phyloP scores from a whole-genome alignment of 2,329 filamentous ascomycete species.

The Cyphellophora attinorum region DNA sequence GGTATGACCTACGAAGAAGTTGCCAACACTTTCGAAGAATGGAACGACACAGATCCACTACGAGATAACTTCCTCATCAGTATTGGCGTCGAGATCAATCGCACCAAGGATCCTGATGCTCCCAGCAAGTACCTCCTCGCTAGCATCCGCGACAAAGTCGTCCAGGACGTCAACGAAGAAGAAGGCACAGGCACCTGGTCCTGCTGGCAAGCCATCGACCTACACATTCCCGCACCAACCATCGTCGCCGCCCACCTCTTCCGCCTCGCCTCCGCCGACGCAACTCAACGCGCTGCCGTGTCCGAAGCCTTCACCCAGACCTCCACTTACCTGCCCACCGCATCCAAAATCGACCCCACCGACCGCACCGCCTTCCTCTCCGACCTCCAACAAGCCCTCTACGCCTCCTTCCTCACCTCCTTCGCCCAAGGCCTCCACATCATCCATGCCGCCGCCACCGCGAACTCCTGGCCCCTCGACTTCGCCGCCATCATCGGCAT shows the following conservation, averaged over 20 bases:
- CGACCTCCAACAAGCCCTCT: conserved; percentile 51
- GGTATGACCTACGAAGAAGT: conserved; percentile 53
- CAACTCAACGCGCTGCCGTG: conserved; percentile 30
- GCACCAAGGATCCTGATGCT: conserved; percentile 24
- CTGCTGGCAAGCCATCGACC: conserved; percentile 49
- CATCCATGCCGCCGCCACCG: conserved; percentile 48
- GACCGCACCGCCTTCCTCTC: conserved; percentile 47
- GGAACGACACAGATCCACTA: conserved; percentile 44
- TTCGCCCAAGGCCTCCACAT: conserved; percentile 60
- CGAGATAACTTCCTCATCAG: conserved; percentile 50
- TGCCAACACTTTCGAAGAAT: conserved; percentile 47
- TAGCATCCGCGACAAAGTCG: conserved; percentile 59
- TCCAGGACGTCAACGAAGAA: conserved; percentile 36
- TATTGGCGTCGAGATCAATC: conserved; percentile 54
- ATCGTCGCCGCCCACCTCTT: conserved; percentile 55
- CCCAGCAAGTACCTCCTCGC: conserved; percentile 47
- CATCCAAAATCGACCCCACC: conserved; percentile 67
- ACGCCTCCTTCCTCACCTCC: conserved; percentile 50
- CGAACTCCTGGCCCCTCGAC: conserved; percentile 48
- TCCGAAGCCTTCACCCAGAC: no score
- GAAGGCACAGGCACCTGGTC: conserved; percentile 62
- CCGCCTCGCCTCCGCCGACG: conserved; percentile 54
- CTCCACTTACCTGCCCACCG: conserved; percentile 19
- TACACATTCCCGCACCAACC: conserved; percentile 56
- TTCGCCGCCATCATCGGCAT: conserved; percentile 39